Base-by-base conservation (phyloP, 2,329 filamentous ascomycete genomes). In the Zymoseptoria brevis region DNA sequence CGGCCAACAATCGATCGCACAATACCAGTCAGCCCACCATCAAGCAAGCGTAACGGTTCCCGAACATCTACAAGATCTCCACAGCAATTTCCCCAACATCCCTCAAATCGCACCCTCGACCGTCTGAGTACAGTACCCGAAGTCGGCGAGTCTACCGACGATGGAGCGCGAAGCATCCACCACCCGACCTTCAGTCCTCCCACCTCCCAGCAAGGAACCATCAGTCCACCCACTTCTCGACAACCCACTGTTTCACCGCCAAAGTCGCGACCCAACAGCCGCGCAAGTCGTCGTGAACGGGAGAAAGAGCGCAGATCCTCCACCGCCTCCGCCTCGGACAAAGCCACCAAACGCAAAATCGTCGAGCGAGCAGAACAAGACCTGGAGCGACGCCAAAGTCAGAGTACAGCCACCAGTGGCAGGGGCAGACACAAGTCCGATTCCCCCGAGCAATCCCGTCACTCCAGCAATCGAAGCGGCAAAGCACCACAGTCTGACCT, bases 111-210 rank as follows among this genome's bases (percentile, higher is more conserved):
- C 9, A 69, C 69, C 8, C 69, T 68, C 8, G 70, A 70, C 26
- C 67, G 68, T 45, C 65, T 70, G 9, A 69, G 68, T 6, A 71
- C 69, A 19, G 71, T 73, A 8, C 66, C 67, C n/a, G 70, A 71
- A 66, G 69, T 66, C 13, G 63, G 59, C 8, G 51, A 53, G 16
- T 65, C 63, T 5, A 56, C 56, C 21, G 65, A 66, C 19, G 58
- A 56, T 21, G 60, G 57, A 21, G 56, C 51, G 19, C 55, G 67
- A 60, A 59, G 61, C 60, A 58, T 59, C 55, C 56, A 59, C 50
- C 16, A 57, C 24, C 21, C 54, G 52, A 49, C 57, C 55, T 55
- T 53, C 22, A 55, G 30, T 49, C 19, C 53, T 49, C 53, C 53
- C 13, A 19, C 30, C 8, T 55, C 53, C 13, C 53, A 45, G 19